Evolutionary conservation across 1,139 yeast genomes (phyloP).

Genomic region (Yamadazyma kanchanaburiensis): DNA sequence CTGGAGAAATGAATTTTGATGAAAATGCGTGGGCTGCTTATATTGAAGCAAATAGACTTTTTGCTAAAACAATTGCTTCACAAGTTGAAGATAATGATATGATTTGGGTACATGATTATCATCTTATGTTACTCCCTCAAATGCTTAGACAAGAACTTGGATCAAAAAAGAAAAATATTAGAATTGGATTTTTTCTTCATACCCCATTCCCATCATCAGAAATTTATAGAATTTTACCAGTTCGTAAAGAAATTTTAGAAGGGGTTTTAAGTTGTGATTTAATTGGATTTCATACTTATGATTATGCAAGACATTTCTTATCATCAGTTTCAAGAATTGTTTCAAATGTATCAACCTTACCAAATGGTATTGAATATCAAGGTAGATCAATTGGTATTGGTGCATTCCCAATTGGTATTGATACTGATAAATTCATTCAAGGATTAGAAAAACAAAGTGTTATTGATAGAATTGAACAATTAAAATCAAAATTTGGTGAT

Average conservation of each 20-base stretch:
- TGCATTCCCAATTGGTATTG: conserved; percentile 98
- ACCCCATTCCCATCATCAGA: conserved; percentile 98
- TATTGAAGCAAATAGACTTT: conserved; percentile 84
- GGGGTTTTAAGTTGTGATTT: conserved; percentile 94
- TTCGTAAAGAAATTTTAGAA: conserved; percentile 82
- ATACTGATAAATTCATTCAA: conserved; percentile 83
- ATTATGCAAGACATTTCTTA: conserved; percentile 95
- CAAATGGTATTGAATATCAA: conserved; percentile 82
- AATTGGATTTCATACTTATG: conserved; percentile 98
- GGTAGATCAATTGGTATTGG: conserved; percentile 83
- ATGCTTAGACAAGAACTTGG: conserved; percentile 72
- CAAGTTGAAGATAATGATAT: conserved; percentile 80
- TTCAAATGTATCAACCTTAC: conserved; percentile 71
- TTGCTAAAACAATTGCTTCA: conserved; percentile 71
- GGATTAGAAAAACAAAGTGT: conserved; percentile 70
- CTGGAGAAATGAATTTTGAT: conserved; percentile 98
- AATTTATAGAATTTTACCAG: conserved; percentile 93
- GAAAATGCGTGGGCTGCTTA: conserved; percentile 98
- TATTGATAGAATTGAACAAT: conserved; percentile 57
- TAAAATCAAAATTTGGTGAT: conserved; percentile 60
- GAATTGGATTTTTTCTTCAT: conserved; percentile 91
- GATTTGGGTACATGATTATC: conserved; percentile 98
- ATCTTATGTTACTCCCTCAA: conserved; percentile 90
- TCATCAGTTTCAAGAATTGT: conserved; percentile 88
- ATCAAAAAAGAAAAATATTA: conserved; percentile 48